phyloP scores from a whole-genome alignment of 164 flowering plant species.

The Dillenia suffruticosa region DNA sequence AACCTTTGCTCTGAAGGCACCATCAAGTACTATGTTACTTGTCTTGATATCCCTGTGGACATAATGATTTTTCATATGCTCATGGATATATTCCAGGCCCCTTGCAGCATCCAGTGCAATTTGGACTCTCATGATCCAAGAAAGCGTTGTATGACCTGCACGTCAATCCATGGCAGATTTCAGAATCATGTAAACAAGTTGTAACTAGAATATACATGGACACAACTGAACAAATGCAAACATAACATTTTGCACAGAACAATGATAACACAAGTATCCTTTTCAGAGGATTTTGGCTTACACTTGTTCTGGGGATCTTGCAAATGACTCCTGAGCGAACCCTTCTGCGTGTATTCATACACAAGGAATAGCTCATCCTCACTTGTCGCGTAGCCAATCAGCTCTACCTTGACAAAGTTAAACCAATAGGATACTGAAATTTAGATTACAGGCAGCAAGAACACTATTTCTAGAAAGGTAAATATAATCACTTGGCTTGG shows the following conservation, averaged over 20 bases:
- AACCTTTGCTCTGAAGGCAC: slow-evolving; percentile 84
- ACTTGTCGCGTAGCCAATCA: slow-evolving; percentile 90
- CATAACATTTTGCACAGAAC: no score
- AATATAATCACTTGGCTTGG: neutral
- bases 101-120: slow-evolving; percentile 94
- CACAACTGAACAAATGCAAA: no score
- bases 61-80: slow-evolving; percentile 90
- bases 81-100: slow-evolving; percentile 94
- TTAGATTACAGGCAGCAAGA: slow-evolving; percentile 5
- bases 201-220: no score
- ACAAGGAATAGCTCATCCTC: slow-evolving; percentile 80
- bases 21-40: slow-evolving; percentile 91
- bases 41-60: slow-evolving; percentile 95
- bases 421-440: slow-evolving; percentile 30
- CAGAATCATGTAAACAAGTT: neutral
- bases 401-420: slow-evolving; percentile 85
- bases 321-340: slow-evolving; percentile 75
- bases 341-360: slow-evolving; percentile 88
- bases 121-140: slow-evolving; percentile 90
- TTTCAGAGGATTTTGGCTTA: slow-evolving; percentile 15
- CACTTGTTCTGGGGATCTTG: slow-evolving; percentile 91
- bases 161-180: slow-evolving; percentile 5
- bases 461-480: neutral
- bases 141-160: slow-evolving; percentile 74
- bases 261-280: neutral